These are phyloP conservation scores for Asclepias syriaca DNA, from an alignment of 257 asterid genomes.

Conservation along the genomic window DNA sequence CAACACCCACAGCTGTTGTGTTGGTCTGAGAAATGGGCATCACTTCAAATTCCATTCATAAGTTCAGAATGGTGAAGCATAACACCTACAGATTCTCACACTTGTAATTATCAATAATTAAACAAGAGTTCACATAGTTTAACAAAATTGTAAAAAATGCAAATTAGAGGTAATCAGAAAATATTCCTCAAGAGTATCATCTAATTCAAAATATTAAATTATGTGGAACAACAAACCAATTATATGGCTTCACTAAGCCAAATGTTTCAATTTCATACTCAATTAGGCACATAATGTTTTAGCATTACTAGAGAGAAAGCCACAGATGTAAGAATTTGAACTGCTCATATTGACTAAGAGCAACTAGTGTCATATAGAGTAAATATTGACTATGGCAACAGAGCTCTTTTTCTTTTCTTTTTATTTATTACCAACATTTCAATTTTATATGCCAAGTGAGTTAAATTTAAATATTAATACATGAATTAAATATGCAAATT, in stretches of 20 bases:
- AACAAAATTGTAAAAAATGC: not conserved
- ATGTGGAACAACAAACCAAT: not conserved
- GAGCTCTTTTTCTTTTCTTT: not conserved
- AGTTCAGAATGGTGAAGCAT: not conserved
- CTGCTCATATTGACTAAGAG: not conserved
- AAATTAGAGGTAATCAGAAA: not conserved
- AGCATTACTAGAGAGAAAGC: not conserved
- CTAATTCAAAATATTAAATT: not conserved
- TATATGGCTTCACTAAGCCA: not conserved
- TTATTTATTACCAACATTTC: not conserved
- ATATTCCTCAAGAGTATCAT: not conserved
- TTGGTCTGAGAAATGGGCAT: not conserved
- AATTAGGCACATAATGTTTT: not conserved
- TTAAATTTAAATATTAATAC: not conserved
- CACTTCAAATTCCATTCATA: not conserved
- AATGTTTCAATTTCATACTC: not conserved
- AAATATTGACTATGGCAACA: not conserved
- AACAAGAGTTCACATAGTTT: not conserved
- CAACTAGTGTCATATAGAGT: not conserved
- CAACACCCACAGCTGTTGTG: not conserved
- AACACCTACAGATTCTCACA: not conserved
- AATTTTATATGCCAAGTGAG: not conserved
- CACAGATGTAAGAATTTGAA: not conserved
- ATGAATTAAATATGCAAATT: not conserved
- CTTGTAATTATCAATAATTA: not conserved